Base-by-base conservation (phyloP, 2,329 filamentous ascomycete genomes). In the Diaporthe amygdali region DNA sequence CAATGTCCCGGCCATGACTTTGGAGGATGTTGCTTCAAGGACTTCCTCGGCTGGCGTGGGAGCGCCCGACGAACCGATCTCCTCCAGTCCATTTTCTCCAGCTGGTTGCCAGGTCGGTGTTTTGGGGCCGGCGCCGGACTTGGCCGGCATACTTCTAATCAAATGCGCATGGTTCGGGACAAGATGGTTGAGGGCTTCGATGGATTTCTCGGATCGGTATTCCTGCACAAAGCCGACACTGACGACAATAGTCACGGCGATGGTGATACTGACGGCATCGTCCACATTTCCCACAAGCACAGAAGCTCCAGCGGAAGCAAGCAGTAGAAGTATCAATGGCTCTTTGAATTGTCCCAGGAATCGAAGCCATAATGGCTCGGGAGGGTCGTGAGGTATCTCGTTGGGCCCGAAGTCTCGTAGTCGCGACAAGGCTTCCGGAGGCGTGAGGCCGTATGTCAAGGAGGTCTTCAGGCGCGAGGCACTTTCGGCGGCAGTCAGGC, bases 321-420 rank as follows among this genome's bases (percentile, higher is more conserved):
- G 89, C 20, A 99, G 88, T n/a, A 99, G 88, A 27, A 98, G 83
- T 74, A 99, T 99, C 69, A 99, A 85, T 0, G 96, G 96, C 79
- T 99, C 96, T 79, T 97, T 95, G 81, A 99, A 99, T 79, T 99
- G 96, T 82, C 97, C 97, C 72, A 97, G 81, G 77, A 99, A 99
- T 71, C 96, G 93, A 68, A 98, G 84, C 95, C 96, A 99, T 71
- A 99, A 84, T 12, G 96, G 95, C 82, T 99, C 96, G 1, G 96
- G 94, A 68, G 94, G 92, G 72, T 98, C 95, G 81, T 97, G 94
- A 7, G 96, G 94, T 46, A 99, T 92, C 82, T 99, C 96, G 82
- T 99, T 99, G 34, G 93, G 91, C 39, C 96, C 96, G 84, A 96
- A 90, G 74, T 93, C 90, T 78, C 92, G 89, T 73, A 97, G 87